A percentile compares a stretch with the other conserved stretches of the same genome.
Evolutionary conservation across 345 rosid genomes (phyloP).

Genomic region (Rhodomyrtus tomentosa): DNA sequence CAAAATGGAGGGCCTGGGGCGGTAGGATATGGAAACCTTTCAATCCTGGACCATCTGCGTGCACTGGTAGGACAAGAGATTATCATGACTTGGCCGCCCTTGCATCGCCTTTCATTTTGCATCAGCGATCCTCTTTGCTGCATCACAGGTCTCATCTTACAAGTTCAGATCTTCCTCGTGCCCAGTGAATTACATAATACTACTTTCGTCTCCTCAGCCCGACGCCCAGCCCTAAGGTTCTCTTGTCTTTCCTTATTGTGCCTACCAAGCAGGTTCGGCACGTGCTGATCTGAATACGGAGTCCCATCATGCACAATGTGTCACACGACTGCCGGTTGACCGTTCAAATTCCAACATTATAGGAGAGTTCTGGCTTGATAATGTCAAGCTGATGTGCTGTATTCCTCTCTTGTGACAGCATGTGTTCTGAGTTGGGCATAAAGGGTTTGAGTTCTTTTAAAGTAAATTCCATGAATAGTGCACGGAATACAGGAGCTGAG

Average conservation of each 20-base stretch:
- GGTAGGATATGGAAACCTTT: too few relatives aligned
- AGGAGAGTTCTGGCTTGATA: not conserved
- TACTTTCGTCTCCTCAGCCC: accelerated
- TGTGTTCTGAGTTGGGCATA: not conserved
- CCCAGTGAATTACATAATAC: not conserved
- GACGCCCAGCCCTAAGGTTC: not conserved
- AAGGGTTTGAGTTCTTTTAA: not conserved
- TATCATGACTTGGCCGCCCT: not conserved
- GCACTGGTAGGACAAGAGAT: too few relatives aligned
- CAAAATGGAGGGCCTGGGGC: too few relatives aligned
- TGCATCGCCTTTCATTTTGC: not conserved
- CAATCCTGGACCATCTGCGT: too few relatives aligned
- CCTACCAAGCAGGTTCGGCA: not conserved
- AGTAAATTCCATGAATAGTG: not conserved
- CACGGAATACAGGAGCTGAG: not conserved
- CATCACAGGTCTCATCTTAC: not conserved
- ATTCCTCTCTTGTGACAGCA: not conserved
- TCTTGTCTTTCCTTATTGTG: not conserved
- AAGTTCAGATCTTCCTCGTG: not conserved
- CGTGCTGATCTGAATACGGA: not conserved
- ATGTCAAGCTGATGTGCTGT: not conserved
- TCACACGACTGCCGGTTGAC: not conserved
- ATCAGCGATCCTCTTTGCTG: not conserved
- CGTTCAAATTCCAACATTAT: not conserved
- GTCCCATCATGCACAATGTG: not conserved